These are phyloP conservation scores for Xylariomycetidae sp. DNA, from an alignment of 2,329 filamentous ascomycete genomes.

Conservation along the genomic window DNA sequence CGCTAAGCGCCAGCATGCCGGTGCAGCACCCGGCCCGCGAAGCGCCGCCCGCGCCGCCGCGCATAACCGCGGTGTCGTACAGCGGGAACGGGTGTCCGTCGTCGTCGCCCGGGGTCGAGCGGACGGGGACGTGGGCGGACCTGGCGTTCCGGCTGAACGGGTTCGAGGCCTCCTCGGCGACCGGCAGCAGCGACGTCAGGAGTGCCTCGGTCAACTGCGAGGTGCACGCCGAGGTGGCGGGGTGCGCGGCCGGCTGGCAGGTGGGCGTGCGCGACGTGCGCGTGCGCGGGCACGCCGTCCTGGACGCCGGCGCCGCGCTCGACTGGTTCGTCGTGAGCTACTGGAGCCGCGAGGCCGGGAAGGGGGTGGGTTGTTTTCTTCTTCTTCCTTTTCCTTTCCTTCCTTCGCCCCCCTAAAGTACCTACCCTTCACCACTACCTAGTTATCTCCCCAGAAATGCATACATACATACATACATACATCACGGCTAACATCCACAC, in stretches of 20 bases:
- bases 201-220: constrained; percentile 29
- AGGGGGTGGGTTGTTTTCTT: constrained; percentile 23
- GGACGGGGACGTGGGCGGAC: constrained; percentile 26
- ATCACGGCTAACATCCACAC: neutral
- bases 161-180: constrained; percentile 15
- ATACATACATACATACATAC: neutral
- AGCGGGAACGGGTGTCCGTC: constrained; percentile 32
- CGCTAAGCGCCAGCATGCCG: constrained; percentile 11
- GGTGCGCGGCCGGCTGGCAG: constrained; percentile 32
- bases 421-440: neutral
- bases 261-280: constrained; percentile 28
- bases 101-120: constrained; percentile 25
- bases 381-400: neutral
- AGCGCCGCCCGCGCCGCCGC: constrained; percentile 19
- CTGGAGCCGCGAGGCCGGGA: constrained; percentile 30
- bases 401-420: neutral
- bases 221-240: constrained; percentile 27
- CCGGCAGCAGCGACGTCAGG: neutral
- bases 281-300: constrained; percentile 26
- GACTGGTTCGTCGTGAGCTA: constrained; percentile 30
- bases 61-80: constrained; percentile 28
- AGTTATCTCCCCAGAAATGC: neutral
- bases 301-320: constrained; percentile 27
- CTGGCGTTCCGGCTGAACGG: constrained; percentile 23
- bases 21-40: constrained; percentile 13